phyloP scores from a whole-genome alignment of 2,329 filamentous ascomycete genomes.

The Dactylellina cionopaga region DNA sequence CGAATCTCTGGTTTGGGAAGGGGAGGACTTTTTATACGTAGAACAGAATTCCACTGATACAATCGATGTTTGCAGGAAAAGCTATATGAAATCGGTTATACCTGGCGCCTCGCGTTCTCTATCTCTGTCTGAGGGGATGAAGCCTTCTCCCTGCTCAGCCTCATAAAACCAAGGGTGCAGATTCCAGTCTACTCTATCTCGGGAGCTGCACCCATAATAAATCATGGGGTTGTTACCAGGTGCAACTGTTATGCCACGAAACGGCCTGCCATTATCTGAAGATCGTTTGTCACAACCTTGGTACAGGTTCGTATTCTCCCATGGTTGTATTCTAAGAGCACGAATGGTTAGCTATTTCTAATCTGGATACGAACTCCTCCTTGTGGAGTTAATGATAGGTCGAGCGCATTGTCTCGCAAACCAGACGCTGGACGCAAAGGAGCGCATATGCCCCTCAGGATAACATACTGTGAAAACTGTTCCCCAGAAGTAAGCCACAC shows the following conservation, averaged over 20 bases:
- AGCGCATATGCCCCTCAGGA: no score
- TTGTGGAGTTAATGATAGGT: no score
- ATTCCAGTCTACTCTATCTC: background rate
- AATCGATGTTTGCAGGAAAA: no score
- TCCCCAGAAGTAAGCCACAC: background rate
- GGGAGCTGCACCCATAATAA: conserved; percentile 2
- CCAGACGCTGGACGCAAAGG: no score
- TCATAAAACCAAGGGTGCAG: conserved; percentile 24
- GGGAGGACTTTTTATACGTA: no score
- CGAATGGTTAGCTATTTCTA: background rate
- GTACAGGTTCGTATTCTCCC: background rate
- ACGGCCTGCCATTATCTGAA: background rate
- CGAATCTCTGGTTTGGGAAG: no score
- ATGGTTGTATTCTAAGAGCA: background rate
- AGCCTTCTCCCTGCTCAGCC: background rate
- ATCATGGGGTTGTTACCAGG: background rate
- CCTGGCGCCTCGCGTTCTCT: no score
- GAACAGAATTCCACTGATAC: no score
- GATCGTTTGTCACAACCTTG: background rate
- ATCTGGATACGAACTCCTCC: no score
- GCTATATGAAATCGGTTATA: no score
- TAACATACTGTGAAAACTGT: conserved; percentile 4
- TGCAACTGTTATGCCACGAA: conserved; percentile 1
- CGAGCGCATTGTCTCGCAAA: no score
- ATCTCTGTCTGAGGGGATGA: no score